phyloP scores from a whole-genome alignment of 2,329 filamentous ascomycete genomes.

The Ophiostoma quercus region DNA sequence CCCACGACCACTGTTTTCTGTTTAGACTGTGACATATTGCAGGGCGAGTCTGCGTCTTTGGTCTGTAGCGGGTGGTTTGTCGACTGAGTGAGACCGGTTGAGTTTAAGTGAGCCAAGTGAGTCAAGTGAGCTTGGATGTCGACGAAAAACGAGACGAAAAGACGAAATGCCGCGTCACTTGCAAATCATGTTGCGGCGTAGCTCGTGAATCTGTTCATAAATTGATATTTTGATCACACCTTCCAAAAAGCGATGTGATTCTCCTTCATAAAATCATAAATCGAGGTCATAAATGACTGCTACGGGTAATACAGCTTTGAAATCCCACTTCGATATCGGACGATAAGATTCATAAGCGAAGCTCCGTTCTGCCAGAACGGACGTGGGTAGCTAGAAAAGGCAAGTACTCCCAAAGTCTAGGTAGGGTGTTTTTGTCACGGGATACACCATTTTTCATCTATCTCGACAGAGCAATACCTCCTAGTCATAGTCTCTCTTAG shows the following conservation, averaged over 20 bases:
- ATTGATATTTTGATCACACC: not conserved
- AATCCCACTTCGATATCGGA: conserved; percentile 21
- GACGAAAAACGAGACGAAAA: not conserved
- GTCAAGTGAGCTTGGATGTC: not conserved
- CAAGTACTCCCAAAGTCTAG: too few relatives aligned
- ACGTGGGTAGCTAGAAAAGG: too few relatives aligned
- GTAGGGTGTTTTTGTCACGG: too few relatives aligned
- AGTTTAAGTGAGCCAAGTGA: not conserved
- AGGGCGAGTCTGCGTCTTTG: not conserved
- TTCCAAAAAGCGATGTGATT: conserved; percentile 4
- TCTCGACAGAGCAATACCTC: too few relatives aligned
- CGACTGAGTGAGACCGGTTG: not conserved
- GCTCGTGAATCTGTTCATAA: not conserved
- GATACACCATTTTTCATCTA: too few relatives aligned
- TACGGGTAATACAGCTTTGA: not conserved
- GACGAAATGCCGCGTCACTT: conserved; percentile 9
- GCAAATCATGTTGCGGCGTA: not conserved
- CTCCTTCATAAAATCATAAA: not conserved
- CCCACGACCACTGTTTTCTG: conserved; percentile 79
- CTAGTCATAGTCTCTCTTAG: too few relatives aligned
- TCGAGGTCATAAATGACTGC: not conserved
- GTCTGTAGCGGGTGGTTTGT: not conserved
- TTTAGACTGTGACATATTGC: not conserved
- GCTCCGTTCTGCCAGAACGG: not conserved
- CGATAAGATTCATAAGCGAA: conserved; percentile 11